Percentiles rank a stretch among this genome's conserved stretches.
phyloP scores from a whole-genome alignment of 805 yeast genomes.

The Yamadazyma ubonensis region DNA sequence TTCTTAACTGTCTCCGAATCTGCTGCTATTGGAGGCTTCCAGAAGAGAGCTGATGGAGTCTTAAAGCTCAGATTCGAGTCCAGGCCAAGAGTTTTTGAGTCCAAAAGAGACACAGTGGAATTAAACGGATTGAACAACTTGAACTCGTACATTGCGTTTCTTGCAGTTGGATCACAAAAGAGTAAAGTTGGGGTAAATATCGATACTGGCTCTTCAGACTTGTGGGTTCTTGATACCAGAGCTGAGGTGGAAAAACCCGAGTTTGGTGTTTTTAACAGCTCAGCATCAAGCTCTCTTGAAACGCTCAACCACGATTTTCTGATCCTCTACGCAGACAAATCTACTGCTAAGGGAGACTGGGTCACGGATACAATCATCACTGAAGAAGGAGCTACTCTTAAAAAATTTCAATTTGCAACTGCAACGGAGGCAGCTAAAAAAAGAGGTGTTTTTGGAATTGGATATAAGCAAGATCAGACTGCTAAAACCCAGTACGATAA shows the following conservation, averaged over 20 bases:
- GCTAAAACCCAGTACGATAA: constrained; percentile 25
- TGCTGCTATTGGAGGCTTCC: too few species aligned
- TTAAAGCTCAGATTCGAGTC: too few species aligned
- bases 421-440: constrained; percentile 14
- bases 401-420: constrained; percentile 45
- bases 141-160: too few species aligned
- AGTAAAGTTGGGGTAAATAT: too few species aligned
- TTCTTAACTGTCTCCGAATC: too few species aligned
- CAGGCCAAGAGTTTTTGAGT: too few species aligned
- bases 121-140: too few species aligned
- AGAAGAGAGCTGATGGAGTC: too few species aligned
- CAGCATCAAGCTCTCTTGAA: too few species aligned
- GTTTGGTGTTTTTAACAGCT: too few species aligned
- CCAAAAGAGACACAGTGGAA: too few species aligned
- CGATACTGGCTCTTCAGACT: constrained; percentile 43
- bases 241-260: background rate
- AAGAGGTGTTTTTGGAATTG: constrained; percentile 21
- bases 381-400: constrained; percentile 12
- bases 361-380: constrained; percentile 16
- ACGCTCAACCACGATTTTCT: constrained; percentile 35
- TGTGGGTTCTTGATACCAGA: constrained; percentile 36
- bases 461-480: constrained; percentile 12
- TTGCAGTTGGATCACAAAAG: too few species aligned
- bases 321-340: constrained; percentile 47
- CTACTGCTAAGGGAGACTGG: constrained; percentile 35